These are phyloP conservation scores for Coemansia sp. DNA, from an alignment of 192 early-diverging fungal species.

Conservation along the genomic window DNA sequence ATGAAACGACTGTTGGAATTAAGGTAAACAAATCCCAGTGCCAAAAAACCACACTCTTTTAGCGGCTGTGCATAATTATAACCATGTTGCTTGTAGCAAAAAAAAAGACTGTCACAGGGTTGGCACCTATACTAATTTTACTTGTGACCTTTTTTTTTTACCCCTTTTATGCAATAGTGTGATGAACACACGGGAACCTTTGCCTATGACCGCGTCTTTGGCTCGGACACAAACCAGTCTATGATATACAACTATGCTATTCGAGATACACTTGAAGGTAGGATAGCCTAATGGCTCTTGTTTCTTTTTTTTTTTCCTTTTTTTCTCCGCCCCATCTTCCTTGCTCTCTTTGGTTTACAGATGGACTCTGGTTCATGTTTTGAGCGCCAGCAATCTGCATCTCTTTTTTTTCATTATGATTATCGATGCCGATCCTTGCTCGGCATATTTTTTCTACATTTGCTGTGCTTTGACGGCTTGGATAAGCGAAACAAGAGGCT, in stretches of 20 bases:
- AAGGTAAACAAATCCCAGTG: slow-evolving; percentile 22
- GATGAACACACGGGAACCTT: slow-evolving; percentile 71
- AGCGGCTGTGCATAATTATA: neutral
- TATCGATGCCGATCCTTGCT: neutral
- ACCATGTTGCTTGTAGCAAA: slow-evolving; percentile 11
- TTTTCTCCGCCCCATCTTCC: neutral
- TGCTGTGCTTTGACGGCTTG: neutral
- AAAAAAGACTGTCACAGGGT: neutral
- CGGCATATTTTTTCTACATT: neutral
- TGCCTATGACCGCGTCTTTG: slow-evolving; percentile 92
- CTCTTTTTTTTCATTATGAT: neutral
- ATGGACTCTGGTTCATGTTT: neutral
- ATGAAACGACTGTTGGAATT: slow-evolving; percentile 57
- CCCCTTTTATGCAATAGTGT: slow-evolving; percentile 55
- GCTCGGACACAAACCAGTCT: slow-evolving; percentile 77
- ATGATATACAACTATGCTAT: slow-evolving; percentile 92
- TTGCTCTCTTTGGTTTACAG: neutral
- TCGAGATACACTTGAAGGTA: slow-evolving; percentile 89
- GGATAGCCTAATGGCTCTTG: slow-evolving; percentile 6
- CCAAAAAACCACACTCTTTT: neutral
- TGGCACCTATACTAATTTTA: neutral
- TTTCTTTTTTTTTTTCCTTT: neutral
- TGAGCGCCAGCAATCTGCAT: neutral
- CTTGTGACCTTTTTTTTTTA: slow-evolving; percentile 2
- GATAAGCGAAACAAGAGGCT: no score